Conservation (phyloP, 305 asterid genomes). For the Fraxinus paxiana region DNA sequence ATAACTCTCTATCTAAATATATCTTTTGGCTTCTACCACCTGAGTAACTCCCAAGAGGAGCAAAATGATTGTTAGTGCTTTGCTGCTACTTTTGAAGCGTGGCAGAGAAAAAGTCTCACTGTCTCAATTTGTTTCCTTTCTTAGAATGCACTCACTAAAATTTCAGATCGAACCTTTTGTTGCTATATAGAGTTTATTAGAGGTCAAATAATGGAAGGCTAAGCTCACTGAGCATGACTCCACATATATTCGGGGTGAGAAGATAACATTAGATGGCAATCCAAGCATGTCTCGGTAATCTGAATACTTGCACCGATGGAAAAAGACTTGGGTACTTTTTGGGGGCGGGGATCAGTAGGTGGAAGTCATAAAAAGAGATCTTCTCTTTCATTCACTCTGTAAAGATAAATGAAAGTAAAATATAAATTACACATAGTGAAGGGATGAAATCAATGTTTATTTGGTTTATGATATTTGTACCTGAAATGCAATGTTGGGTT, state of each 20-base stretch:
- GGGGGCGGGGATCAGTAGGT: neutral
- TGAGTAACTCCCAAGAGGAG: neutral
- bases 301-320: neutral
- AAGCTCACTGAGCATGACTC: neutral
- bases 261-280: neutral
- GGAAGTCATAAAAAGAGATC: neutral
- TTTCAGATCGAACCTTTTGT: neutral
- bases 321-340: neutral
- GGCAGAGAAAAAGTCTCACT: neutral
- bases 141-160: neutral
- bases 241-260: neutral
- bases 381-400: neutral
- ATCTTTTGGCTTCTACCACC: neutral
- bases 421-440: neutral
- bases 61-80: neutral
- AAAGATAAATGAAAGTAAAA: neutral
- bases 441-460: neutral
- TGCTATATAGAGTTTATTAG: neutral
- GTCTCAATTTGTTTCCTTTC: neutral
- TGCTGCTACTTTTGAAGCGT: neutral
- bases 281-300: neutral
- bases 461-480: neutral
- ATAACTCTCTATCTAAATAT: neutral
- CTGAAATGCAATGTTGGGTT: neutral
- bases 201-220: neutral